Evolutionary conservation across 2,329 filamentous ascomycete species (phyloP), one percentile per base, ranked within the genome.

Genomic region (Stromatinia cepivora): DNA sequence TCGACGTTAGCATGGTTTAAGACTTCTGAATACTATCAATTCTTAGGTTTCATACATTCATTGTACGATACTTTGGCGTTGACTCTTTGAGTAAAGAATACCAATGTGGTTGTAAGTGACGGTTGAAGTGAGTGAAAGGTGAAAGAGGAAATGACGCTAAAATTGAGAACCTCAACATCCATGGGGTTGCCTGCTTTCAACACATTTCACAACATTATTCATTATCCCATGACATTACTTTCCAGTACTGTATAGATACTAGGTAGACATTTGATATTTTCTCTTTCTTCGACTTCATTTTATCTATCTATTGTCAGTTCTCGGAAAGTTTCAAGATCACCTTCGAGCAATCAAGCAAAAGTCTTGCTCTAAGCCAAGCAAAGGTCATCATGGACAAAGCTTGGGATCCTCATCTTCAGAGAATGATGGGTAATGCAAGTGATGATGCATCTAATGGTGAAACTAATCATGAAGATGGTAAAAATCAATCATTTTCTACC

Each of bases 341-440:
- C 22, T 52, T 28, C 31, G 20, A 52, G 46, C 31, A 52, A 28
- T 4, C 46, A 52, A 6, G 31, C 46, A 39, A 25, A 57, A 52
- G 46, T 39, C 15, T 42, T 52, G n/a, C 61, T 64, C 25, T n/a
- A 28, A n/a, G 3, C 11, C 22, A 3, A 28, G 59, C 11, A 9
- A 25, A 45, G 10, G 15, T 57, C 36, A 57, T 8, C 36, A 66
- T 66, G 63, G 50, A 73, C 58, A n/a, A 48, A 52, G 31, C 63
- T 13, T 53, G 70, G 15, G 73, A 77, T 71, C 70, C 70, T 62
- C 68, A 72, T 66, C 62, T 73, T 31, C 75, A 77, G 61, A 71
- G 71, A 13, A 73, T 75, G 56, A 59, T 73, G 63, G 69, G 70
- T n/a, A 68, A 75, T 75, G 69, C 71, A n/a, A 69, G 48, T 22